Percentiles rank a stretch among this genome's conserved stretches.
phyloP scores from a whole-genome alignment of 2,329 filamentous ascomycete species.

The Fusarium transvaalense region DNA sequence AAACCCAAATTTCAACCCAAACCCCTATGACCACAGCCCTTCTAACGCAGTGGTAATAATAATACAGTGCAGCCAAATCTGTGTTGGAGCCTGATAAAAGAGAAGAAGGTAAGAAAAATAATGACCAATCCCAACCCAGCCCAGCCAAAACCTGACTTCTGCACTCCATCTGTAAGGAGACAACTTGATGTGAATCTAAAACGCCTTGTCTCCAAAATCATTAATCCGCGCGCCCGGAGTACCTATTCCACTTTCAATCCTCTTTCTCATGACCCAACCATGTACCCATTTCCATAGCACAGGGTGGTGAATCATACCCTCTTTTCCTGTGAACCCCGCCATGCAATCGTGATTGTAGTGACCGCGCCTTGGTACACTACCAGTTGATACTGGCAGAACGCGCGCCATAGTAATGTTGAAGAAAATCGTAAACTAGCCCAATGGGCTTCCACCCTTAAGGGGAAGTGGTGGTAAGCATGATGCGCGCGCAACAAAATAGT shows the following conservation, averaged over 20 bases:
- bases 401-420: conserved; percentile 32
- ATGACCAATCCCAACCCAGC: conserved; percentile 17
- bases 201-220: conserved; percentile 45
- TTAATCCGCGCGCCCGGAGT: conserved; percentile 42
- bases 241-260: conserved; percentile 23
- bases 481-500: conserved; percentile 21
- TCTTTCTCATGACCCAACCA: conserved; percentile 32
- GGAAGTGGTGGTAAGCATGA: conserved; percentile 25
- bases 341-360: conserved; percentile 44
- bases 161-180: conserved; percentile 35
- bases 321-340: conserved; percentile 38
- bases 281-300: conserved; percentile 32
- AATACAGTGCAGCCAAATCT: conserved; percentile 45
- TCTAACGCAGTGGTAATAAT: conserved; percentile 38
- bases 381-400: conserved; percentile 27
- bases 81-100: conserved; percentile 37
- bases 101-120: conserved; percentile 21
- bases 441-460: conserved; percentile 20
- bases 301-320: conserved; percentile 31
- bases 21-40: conserved; percentile 22
- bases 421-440: conserved; percentile 45
- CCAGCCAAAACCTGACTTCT: conserved; percentile 24
- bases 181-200: conserved; percentile 34
- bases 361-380: conserved; percentile 30
- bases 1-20: conserved; percentile 6